Evolutionary conservation across 768 basidiomycete genomes (phyloP), one percentile per base, ranked within the genome.

Genomic region (Austroboletus eburneus): DNA sequence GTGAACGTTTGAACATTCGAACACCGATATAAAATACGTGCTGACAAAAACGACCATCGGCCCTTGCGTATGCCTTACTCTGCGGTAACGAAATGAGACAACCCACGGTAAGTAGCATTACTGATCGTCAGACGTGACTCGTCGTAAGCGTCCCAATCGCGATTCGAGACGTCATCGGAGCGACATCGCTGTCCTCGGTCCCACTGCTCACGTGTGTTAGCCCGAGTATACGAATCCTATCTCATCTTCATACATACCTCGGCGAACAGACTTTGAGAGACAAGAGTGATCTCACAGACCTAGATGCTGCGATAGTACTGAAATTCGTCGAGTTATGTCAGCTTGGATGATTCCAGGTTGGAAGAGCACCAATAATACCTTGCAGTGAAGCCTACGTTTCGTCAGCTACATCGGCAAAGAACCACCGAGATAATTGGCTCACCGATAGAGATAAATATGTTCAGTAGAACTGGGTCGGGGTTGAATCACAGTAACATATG

Each of bases 231-330:
- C n/a, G n/a, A n/a, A n/a, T n/a, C n/a, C n/a, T n/a, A n/a, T n/a
- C n/a, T 32, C 30, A n/a, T n/a, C n/a, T n/a, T 32, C 12, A 4
- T 32, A 32, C 30, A 14, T 32, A 32, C 30, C 30, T 14, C 14
- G 30, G 13, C 13, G 13, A 4, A 13, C n/a, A n/a, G 30, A 13
- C 4, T 4, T 14, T 13, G 13, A 13, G 30, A 7, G 30, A 7
- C 9, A 57, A 43, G 39, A 57, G 56, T 4, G 48, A 57, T 21
- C 39, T 54, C 42, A 57, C 55, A 4, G 36, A 49, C 35, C 45
- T 50, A 27, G 39, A 50, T 10, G 56, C 57, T 18, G 7, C 49
- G 4, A 57, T 57, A 14, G 38, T 49, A 9, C 56, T 57, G 39
- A 34, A 46, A 32, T 42, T 9, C n/a, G n/a, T n/a, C n/a, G n/a